phyloP scores from a whole-genome alignment of 176 grass and related monocot genomes.

The Olyra latifolia region DNA sequence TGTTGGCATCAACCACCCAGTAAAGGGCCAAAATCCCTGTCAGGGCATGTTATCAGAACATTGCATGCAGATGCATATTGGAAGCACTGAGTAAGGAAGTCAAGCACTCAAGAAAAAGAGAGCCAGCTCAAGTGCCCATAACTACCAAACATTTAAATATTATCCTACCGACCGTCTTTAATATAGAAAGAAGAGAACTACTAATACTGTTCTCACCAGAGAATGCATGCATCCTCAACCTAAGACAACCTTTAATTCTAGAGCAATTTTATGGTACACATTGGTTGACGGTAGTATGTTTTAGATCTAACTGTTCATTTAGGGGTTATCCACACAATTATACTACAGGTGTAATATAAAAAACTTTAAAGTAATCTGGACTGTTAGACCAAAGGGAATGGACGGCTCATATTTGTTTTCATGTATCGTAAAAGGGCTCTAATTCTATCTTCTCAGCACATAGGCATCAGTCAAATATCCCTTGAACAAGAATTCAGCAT shows the following conservation, averaged over 20 bases:
- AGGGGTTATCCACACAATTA: too few species aligned
- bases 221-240: slow-evolving; percentile 10
- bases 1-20: slow-evolving; percentile 67
- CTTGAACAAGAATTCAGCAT: not conserved
- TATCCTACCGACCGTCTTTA: not conserved
- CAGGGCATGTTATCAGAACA: slow-evolving; percentile 99
- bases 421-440: too few species aligned
- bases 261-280: too few species aligned
- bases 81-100: not conserved
- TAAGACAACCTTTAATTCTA: not conserved
- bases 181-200: not conserved
- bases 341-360: too few species aligned
- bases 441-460: not conserved
- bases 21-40: slow-evolving; percentile 90
- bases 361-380: too few species aligned
- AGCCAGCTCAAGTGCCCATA: not conserved
- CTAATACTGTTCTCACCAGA: not conserved
- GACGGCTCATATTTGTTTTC: too few species aligned
- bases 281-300: too few species aligned
- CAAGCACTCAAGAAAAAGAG: not conserved
- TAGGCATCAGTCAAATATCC: not conserved
- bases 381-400: too few species aligned
- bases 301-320: too few species aligned
- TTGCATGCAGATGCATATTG: not conserved
- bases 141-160: not conserved